Percentiles rank a stretch among this genome's conserved stretches.
Evolutionary conservation across 2,329 filamentous ascomycete genomes (phyloP).

Genomic region (Phialophora verrucosa): DNA sequence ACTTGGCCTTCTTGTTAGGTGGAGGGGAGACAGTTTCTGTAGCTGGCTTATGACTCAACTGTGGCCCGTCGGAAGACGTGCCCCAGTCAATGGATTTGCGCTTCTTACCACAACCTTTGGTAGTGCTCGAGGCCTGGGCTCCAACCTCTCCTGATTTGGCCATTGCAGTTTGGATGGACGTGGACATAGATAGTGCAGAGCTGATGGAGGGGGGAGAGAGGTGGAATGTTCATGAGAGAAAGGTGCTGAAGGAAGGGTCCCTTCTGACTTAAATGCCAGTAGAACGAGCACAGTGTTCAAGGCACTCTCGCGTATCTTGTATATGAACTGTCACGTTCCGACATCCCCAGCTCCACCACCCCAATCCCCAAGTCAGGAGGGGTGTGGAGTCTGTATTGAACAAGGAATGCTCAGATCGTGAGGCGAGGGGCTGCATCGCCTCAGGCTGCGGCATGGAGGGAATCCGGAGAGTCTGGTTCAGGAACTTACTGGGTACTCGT

Average conservation of each 20-base stretch:
- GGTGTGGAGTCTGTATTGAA: not conserved
- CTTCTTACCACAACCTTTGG: not conserved
- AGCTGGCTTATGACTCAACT: not conserved
- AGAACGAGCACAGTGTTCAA: not conserved
- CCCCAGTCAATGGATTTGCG: not conserved
- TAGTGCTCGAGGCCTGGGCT: not conserved
- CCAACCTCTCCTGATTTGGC: not conserved
- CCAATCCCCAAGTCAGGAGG: not conserved
- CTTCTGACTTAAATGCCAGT: not conserved
- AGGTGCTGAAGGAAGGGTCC: not conserved
- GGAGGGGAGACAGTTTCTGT: not conserved
- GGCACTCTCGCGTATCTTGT: not conserved
- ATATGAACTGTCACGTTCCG: not conserved
- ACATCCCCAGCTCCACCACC: not conserved
- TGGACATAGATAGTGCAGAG: not conserved
- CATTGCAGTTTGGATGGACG: not conserved
- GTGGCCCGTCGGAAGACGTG: no score
- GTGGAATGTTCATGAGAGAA: not conserved
- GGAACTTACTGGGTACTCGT: not conserved
- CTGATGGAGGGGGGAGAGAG: not conserved
- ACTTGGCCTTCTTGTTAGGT: not conserved
- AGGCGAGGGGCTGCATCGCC: not conserved
- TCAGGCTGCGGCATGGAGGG: not conserved
- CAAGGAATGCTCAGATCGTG: not conserved
- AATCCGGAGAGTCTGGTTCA: not conserved